Evolutionary conservation across 768 basidiomycete species (phyloP), one percentile per base, ranked within the genome.

Genomic region (Kwoniella europaea): DNA sequence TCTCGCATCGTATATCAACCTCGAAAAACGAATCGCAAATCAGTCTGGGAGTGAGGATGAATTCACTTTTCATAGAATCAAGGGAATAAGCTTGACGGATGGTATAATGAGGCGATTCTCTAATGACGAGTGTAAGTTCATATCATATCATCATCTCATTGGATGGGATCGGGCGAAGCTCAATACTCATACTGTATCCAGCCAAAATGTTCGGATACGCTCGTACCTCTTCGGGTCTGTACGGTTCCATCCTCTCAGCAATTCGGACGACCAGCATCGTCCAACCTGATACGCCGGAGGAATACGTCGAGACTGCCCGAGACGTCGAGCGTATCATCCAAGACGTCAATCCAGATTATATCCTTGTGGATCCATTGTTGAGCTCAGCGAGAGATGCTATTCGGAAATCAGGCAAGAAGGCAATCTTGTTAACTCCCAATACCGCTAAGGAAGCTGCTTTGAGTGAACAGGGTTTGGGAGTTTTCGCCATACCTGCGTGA

Each of bases 401-500:
- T 13, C 24, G 10, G 4, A 69, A 65, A 42, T 24, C 63, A 3
- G 67, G 61, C 15, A 44, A 42, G 27, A 24, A 43, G 10, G 65
- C 62, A 29, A 35, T 52, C 35, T 3, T 66, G 22, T 60, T 77
- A 22, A 75, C 69, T 64, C 74, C 76, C 13, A 72, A 73, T 62
- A 75, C 69, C 2, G 20, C 73, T 44, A 71, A 70, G 27, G 76
- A 77, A 24, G 59, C 61, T 24, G 74, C 71, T 16, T 22, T 43
- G 7, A 59, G 46, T 9, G 71, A 69, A 10, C 69, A 73, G 50
- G 72, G 63, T 6, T 24, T 50, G 10, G 35, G 42, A 3, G 57
- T 60, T 4, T 72, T 75, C 41, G n/a, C 35, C 9, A 69, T 58
- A 22, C 74, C 76, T 2, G 56, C 62, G 76, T 77, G 54, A 67